Percentiles rank a stretch among this genome's conserved stretches.
Conservation (phyloP, 208 protist species). For the Angomonas deanei region DNA sequence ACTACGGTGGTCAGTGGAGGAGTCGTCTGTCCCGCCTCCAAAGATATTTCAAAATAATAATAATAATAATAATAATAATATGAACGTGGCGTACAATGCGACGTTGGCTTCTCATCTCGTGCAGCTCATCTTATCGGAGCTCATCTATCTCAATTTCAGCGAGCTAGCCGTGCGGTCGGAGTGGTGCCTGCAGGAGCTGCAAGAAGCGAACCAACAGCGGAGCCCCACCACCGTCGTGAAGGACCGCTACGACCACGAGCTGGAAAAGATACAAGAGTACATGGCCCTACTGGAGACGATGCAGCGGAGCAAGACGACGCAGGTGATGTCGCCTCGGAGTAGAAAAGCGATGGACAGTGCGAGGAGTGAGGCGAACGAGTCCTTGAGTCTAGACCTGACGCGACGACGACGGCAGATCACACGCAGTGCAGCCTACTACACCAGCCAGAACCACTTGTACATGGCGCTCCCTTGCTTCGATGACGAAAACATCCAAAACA, state of each 20-base stretch:
- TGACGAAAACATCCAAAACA: no score
- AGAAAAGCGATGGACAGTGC: neutral
- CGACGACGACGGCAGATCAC: no score
- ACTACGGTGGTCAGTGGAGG: slow-evolving; percentile 52
- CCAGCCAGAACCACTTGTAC: no score
- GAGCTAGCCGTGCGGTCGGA: neutral
- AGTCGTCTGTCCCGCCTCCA: slow-evolving; percentile 18
- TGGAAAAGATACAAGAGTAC: neutral
- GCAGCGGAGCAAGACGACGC: neutral
- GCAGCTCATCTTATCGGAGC: neutral
- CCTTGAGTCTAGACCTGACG: no score
- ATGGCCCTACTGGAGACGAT: neutral
- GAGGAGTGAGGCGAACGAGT: neutral
- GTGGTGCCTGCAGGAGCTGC: neutral
- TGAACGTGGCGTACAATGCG: neutral
- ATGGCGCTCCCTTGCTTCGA: no score
- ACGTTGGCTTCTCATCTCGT: neutral
- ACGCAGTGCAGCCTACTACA: no score
- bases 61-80: neutral
- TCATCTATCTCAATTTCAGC: neutral
- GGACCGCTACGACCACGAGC: no score
- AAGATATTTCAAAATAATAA: no score
- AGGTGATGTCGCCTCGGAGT: neutral
- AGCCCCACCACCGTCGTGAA: no score
- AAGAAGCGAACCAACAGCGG: neutral